Percentiles rank a stretch among this genome's conserved stretches.
These are phyloP conservation scores for Penicillium antarcticum DNA, from an alignment of 495 filamentous ascomycete species.

Conservation along the genomic window DNA sequence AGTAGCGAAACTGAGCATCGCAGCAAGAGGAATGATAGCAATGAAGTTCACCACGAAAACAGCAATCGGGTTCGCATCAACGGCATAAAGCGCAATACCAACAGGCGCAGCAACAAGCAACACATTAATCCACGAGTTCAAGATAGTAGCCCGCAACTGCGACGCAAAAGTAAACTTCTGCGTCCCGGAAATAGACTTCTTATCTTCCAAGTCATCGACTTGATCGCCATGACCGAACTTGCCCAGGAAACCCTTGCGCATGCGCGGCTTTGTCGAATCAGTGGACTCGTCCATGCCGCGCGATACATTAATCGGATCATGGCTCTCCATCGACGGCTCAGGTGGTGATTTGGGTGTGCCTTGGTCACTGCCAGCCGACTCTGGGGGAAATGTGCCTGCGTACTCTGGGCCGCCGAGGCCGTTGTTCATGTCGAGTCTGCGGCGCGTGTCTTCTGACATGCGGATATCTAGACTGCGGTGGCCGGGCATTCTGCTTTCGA, in stretches of 20 bases:
- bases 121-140: conserved; percentile 83
- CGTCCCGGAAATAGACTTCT: conserved; percentile 31
- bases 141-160: conserved; percentile 67
- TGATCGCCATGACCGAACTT: conserved; percentile 8
- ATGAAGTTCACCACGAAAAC: conserved; percentile 89
- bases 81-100: conserved; percentile 43
- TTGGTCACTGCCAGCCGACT: conserved; percentile 22
- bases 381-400: conserved; percentile 27
- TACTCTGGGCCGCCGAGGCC: conserved; percentile 26
- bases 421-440: conserved; percentile 25
- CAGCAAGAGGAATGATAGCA: conserved; percentile 67
- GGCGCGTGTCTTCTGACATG: conserved; percentile 23
- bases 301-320: conserved; percentile 37
- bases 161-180: conserved; percentile 63
- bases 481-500: conserved; percentile 22
- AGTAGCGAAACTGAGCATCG: conserved; percentile 54
- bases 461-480: conserved; percentile 24
- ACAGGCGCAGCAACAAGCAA: conserved; percentile 74
- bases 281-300: conserved; percentile 11
- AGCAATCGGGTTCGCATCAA: conserved; percentile 44
- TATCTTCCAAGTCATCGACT: conserved; percentile 8
- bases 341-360: conserved; percentile 10
- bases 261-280: conserved; percentile 17
- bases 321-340: conserved; percentile 31
- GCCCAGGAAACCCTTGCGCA: conserved; percentile 24